Evolutionary conservation across 2,329 filamentous ascomycete species (phyloP).

Genomic region (Xylaria sp.): DNA sequence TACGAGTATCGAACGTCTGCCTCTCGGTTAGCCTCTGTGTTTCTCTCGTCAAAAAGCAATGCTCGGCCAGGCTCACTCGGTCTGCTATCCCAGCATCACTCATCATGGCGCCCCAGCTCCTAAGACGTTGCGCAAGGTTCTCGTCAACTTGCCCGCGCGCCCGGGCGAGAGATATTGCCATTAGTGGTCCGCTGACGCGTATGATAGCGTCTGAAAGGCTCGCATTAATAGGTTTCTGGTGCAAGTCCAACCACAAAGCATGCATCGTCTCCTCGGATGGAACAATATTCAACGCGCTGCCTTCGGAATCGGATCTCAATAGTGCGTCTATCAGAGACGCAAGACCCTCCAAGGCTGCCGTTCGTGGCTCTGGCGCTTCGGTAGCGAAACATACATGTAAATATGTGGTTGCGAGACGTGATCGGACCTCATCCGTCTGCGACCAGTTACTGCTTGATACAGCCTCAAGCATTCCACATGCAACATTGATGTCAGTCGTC

Average conservation of each 20-base stretch:
- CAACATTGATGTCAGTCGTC: constrained; percentile 53
- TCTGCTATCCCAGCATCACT: constrained; percentile 59
- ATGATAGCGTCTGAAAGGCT: constrained; percentile 61
- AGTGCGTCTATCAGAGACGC: constrained; percentile 56
- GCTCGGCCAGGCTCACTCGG: constrained; percentile 53
- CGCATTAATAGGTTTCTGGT: constrained; percentile 56
- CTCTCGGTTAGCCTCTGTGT: constrained; percentile 19
- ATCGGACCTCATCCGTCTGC: constrained; percentile 41
- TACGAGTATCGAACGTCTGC: constrained; percentile 72
- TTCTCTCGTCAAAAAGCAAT: not conserved
- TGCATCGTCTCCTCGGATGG: constrained; percentile 50
- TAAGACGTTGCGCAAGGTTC: constrained; percentile 41
- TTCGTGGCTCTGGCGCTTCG: constrained; percentile 57
- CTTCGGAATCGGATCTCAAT: constrained; percentile 41
- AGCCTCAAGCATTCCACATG: constrained; percentile 54
- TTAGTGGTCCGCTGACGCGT: constrained; percentile 58
- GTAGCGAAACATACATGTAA: constrained; percentile 53
- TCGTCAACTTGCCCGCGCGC: constrained; percentile 25
- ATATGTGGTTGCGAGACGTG: constrained; percentile 56
- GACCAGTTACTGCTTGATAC: constrained; percentile 45
- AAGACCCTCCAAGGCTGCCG: constrained; percentile 59
- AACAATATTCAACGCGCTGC: constrained; percentile 43
- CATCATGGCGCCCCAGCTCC: constrained; percentile 62
- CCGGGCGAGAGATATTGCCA: constrained; percentile 48
- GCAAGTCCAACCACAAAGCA: constrained; percentile 55